Evolutionary conservation across 352 stramenopile genomes (phyloP).

Genomic region (Phytophthora aleatoria): DNA sequence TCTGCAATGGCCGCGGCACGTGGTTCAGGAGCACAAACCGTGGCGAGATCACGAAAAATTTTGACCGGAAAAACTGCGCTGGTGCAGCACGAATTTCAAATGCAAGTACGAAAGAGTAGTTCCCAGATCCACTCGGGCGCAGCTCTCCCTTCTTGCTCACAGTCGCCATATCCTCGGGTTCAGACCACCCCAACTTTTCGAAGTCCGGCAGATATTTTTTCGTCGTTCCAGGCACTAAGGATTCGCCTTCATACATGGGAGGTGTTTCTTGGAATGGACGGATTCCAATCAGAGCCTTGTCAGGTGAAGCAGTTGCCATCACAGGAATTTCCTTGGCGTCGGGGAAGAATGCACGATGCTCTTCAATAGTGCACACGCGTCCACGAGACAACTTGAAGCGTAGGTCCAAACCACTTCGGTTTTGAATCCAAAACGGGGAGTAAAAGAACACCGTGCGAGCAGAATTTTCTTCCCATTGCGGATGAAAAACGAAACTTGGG

Average conservation of each 20-base stretch:
- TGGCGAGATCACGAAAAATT: conserved; percentile 81
- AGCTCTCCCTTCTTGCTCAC: conserved; percentile 83
- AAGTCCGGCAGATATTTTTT: conserved; percentile 83
- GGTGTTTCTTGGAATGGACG: conserved; percentile 77
- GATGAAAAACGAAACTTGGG: conserved; percentile 67
- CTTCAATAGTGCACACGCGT: conserved; percentile 57
- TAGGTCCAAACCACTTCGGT: conserved; percentile 79
- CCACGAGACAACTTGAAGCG: conserved; percentile 67
- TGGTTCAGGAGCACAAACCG: conserved; percentile 77
- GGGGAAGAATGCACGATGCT: conserved; percentile 77
- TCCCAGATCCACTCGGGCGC: conserved; percentile 40
- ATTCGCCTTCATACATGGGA: conserved; percentile 54
- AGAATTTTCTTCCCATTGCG: conserved; percentile 65
- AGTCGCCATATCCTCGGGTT: conserved; percentile 67
- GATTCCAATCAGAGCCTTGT: conserved; percentile 74
- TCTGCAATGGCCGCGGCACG: conserved; percentile 63
- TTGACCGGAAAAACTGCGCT: conserved; percentile 82
- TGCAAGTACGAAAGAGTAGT: conserved; percentile 77
- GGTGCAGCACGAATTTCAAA: conserved; percentile 83
- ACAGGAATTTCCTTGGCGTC: conserved; percentile 65
- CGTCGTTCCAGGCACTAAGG: conserved; percentile 46
- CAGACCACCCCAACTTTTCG: conserved; percentile 73
- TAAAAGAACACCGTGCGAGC: conserved; percentile 72
- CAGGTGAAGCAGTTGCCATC: conserved; percentile 56
- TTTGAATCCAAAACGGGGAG: conserved; percentile 87